Evolutionary conservation across 2,329 filamentous ascomycete genomes (phyloP).

Genomic region (Claviceps citrina): DNA sequence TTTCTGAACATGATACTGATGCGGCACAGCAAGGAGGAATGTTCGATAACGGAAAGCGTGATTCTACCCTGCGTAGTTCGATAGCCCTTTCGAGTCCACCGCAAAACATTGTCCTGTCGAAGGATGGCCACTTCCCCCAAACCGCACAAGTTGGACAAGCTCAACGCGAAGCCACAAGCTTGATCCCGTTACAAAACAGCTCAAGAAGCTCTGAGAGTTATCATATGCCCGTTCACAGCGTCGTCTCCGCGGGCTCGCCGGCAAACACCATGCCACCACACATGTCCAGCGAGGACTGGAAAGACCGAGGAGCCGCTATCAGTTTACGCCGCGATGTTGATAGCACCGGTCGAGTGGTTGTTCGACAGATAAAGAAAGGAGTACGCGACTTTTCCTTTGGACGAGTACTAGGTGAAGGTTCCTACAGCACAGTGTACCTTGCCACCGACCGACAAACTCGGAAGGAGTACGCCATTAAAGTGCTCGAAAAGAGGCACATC

Average conservation of each 20-base stretch:
- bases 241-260: slow-evolving; percentile 22
- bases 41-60: neutral
- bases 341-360: slow-evolving; percentile 63
- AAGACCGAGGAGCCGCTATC: slow-evolving; percentile 83
- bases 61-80: neutral
- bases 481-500: slow-evolving; percentile 94
- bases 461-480: slow-evolving; percentile 96
- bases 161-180: slow-evolving; percentile 38
- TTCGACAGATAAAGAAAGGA: slow-evolving; percentile 84
- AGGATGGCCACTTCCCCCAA: slow-evolving; percentile 9
- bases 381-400: slow-evolving; percentile 95
- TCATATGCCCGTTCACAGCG: slow-evolving; percentile 8
- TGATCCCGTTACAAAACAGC: slow-evolving; percentile 58
- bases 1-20: neutral
- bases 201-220: slow-evolving; percentile 46
- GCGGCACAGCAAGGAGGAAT: neutral
- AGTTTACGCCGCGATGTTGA: slow-evolving; percentile 71
- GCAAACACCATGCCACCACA: neutral
- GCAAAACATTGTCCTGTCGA: slow-evolving; percentile 2
- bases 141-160: slow-evolving; percentile 23
- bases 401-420: slow-evolving; percentile 80
- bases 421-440: slow-evolving; percentile 89
- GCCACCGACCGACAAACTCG: slow-evolving; percentile 86
- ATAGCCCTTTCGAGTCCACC: slow-evolving; percentile 3
- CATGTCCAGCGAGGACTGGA: slow-evolving; percentile 71